Conservation (phyloP, 2,329 filamentous ascomycete genomes). For the Karstenula rhodostoma region DNA sequence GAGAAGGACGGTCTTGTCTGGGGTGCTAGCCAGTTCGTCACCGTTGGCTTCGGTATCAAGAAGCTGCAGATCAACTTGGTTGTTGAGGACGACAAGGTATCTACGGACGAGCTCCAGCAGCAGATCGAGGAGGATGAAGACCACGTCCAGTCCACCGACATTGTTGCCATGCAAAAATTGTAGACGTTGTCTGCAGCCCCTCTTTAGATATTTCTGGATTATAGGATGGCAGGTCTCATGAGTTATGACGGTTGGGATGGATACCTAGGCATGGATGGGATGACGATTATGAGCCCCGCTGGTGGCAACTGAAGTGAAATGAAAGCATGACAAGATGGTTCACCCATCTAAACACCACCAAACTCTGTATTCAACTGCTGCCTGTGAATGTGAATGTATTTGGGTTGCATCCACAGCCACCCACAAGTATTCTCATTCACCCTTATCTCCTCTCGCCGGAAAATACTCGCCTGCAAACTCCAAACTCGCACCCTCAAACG, state of each 20-base stretch:
- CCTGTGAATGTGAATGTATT: background rate
- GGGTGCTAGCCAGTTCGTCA: conserved; percentile 88
- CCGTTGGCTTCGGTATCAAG: conserved; percentile 97
- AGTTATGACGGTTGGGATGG: conserved; percentile 25
- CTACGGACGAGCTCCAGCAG: conserved; percentile 84
- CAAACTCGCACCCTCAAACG: conserved; percentile 55
- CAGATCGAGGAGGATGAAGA: conserved; percentile 89
- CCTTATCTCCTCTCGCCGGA: conserved; percentile 50
- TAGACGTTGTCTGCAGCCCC: conserved; percentile 28
- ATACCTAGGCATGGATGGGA: conserved; percentile 13
- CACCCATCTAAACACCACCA: conserved; percentile 9
- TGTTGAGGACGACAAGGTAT: conserved; percentile 96
- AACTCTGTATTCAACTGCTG: background rate
- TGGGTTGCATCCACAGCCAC: background rate
- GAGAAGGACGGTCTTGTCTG: conserved; percentile 94
- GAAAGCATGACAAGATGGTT: background rate
- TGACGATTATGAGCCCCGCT: conserved; percentile 10
- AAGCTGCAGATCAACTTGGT: conserved; percentile 99
- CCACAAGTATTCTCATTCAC: conserved; percentile 33
- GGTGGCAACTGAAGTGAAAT: conserved; percentile 11
- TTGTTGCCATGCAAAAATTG: conserved; percentile 68
- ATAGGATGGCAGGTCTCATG: conserved; percentile 25
- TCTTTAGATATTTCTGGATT: conserved; percentile 14
- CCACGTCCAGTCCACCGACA: conserved; percentile 92
- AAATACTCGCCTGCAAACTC: conserved; percentile 61